Conservation (phyloP, 1,284 basidiomycete species). For the Phylloporus sp. region DNA sequence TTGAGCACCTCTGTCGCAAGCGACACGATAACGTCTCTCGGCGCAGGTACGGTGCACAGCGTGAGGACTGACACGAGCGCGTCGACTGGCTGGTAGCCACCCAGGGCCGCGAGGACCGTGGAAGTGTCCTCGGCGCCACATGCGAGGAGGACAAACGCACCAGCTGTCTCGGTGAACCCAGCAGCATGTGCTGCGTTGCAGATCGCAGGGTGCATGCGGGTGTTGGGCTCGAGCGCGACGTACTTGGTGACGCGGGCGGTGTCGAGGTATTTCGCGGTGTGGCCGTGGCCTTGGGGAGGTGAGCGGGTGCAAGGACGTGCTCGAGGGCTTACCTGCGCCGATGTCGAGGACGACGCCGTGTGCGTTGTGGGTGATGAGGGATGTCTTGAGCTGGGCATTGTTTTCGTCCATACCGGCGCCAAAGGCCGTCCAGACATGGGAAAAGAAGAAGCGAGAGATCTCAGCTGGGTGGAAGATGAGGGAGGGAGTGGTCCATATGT, state of each 20-base stretch:
- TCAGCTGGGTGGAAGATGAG: slow-evolving; percentile 55
- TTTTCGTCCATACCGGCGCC: slow-evolving; percentile 58
- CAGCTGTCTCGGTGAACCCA: slow-evolving; percentile 62
- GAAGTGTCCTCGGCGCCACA: slow-evolving; percentile 66
- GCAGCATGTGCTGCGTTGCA: slow-evolving; percentile 53
- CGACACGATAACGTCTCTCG: slow-evolving; percentile 50
- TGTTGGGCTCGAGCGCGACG: slow-evolving; percentile 74
- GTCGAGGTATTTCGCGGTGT: slow-evolving; percentile 67
- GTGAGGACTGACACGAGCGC: slow-evolving; percentile 68
- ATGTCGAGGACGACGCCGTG: slow-evolving; percentile 71
- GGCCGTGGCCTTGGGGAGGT: slow-evolving; percentile 59
- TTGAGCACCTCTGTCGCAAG: slow-evolving; percentile 59
- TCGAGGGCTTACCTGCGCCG: slow-evolving; percentile 59
- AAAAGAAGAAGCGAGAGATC: slow-evolving; percentile 66
- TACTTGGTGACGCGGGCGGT: slow-evolving; percentile 63
- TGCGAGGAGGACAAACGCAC: slow-evolving; percentile 52
- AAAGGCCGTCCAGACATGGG: slow-evolving; percentile 62
- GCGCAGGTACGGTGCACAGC: slow-evolving; percentile 65
- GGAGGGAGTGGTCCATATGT: slow-evolving; percentile 50
- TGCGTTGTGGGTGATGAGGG: slow-evolving; percentile 62
- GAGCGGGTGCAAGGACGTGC: background rate
- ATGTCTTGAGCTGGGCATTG: slow-evolving; percentile 51
- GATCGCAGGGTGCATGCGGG: slow-evolving; percentile 65
- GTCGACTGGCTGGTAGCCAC: slow-evolving; percentile 52
- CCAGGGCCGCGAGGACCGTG: slow-evolving; percentile 53